phyloP scores from a whole-genome alignment of 768 basidiomycete genomes.

The Paxillus involutus region DNA sequence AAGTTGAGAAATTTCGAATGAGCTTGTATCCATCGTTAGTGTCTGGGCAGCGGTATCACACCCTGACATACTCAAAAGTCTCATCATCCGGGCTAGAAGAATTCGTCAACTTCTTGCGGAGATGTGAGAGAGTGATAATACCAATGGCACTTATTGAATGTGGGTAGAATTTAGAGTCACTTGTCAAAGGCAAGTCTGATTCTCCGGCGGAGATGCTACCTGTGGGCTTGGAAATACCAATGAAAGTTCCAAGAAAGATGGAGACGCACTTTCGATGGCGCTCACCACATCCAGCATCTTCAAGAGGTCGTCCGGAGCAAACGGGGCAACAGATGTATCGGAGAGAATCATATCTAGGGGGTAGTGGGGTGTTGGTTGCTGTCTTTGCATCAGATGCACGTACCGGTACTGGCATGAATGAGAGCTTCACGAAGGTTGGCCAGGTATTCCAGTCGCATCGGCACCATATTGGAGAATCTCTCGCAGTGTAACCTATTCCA shows the following conservation, averaged over 20 bases:
- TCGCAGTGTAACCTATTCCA: conserved; percentile 25
- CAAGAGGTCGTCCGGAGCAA: conserved; percentile 7
- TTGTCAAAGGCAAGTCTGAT: no score
- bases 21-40: conserved; percentile 16
- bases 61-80: conserved; percentile 1
- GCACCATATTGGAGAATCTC: conserved; percentile 3
- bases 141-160: conserved; percentile 6
- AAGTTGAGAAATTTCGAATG: conserved; percentile 33
- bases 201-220: neutral
- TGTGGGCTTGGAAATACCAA: neutral
- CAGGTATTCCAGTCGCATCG: neutral
- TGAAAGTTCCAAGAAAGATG: neutral
- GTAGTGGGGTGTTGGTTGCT: neutral
- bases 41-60: neutral
- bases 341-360: conserved; percentile 16
- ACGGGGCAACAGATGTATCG: conserved; percentile 14
- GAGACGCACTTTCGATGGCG: neutral
- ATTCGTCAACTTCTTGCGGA: neutral
- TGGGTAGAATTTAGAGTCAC: neutral
- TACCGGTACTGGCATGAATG: conserved; percentile 8
- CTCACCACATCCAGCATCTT: conserved; percentile 9
- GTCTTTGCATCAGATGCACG: neutral
- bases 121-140: neutral
- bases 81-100: conserved; percentile 10
- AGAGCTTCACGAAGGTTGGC: conserved; percentile 4